Evolutionary conservation across 345 rosid species (phyloP).

Genomic region (Citrus maxima): DNA sequence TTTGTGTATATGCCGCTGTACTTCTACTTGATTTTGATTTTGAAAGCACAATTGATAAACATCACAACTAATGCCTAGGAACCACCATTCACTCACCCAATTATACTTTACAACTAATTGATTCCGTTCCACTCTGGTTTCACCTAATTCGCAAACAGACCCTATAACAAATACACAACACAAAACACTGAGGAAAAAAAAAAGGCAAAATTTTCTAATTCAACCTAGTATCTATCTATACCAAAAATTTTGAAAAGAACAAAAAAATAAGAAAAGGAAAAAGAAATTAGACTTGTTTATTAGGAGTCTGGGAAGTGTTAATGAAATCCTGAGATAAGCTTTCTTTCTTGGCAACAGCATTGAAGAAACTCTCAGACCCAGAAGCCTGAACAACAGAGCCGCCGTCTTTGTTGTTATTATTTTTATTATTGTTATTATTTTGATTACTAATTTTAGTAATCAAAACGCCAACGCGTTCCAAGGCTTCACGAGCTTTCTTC

Average conservation of each 20-base stretch:
- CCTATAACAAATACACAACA: background rate
- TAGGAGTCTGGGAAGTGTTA: background rate
- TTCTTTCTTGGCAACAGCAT: background rate
- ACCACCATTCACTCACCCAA: background rate
- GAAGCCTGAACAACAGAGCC: constrained; percentile 6
- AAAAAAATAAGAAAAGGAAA: too few relatives aligned
- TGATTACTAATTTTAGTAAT: constrained; percentile 9
- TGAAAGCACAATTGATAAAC: background rate
- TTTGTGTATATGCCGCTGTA: background rate
- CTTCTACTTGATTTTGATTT: background rate
- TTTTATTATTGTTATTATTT: background rate
- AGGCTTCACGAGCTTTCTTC: constrained; percentile 69
- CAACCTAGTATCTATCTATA: background rate
- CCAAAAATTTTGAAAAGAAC: background rate
- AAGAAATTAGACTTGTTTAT: background rate
- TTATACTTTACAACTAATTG: background rate
- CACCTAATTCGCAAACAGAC: background rate
- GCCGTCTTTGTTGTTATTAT: background rate
- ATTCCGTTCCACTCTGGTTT: background rate
- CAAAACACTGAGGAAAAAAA: background rate
- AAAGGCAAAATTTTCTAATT: background rate
- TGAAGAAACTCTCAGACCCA: background rate
- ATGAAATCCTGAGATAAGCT: background rate
- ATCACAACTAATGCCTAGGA: background rate
- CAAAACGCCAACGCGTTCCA: constrained; percentile 39